Evolutionary conservation across 139 green algal species (phyloP).

Genomic region (Chlorella sp.): DNA sequence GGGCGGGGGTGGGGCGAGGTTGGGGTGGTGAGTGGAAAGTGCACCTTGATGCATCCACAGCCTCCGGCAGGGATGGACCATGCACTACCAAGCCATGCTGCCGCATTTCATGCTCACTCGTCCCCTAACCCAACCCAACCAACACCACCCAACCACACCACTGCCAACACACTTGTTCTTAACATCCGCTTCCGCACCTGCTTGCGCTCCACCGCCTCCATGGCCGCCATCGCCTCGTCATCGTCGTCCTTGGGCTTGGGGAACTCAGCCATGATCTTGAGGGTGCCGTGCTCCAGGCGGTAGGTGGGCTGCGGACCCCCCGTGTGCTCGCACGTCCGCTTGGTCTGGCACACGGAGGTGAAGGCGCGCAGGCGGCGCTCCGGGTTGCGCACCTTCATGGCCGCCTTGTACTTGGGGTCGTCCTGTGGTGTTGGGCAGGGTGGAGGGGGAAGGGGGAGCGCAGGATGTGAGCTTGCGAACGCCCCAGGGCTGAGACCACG

Average conservation of each 20-base stretch:
- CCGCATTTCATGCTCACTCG: too few species aligned
- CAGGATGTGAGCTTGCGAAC: neutral
- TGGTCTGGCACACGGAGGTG: slow-evolving; percentile 63
- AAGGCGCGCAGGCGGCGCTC: slow-evolving; percentile 79
- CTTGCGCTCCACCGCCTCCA: slow-evolving; percentile 72
- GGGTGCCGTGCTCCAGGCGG: slow-evolving; percentile 74
- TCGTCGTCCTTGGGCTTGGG: slow-evolving; percentile 78
- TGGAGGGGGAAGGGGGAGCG: neutral
- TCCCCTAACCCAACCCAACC: slow-evolving; percentile 37
- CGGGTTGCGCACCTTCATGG: slow-evolving; percentile 71
- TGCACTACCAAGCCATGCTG: too few species aligned
- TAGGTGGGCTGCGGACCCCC: slow-evolving; percentile 91
- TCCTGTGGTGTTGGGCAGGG: slow-evolving; percentile 60
- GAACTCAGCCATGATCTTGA: slow-evolving; percentile 95
- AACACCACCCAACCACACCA: too few species aligned
- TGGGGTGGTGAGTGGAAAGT: too few species aligned
- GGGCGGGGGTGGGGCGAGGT: too few species aligned
- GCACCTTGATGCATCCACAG: too few species aligned
- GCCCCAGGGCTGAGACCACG: too few species aligned
- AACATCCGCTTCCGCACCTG: too few species aligned
- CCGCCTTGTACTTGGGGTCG: slow-evolving; percentile 78
- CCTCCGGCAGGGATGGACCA: too few species aligned
- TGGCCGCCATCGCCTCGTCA: slow-evolving; percentile 60
- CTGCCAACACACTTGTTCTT: too few species aligned
- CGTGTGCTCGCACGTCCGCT: slow-evolving; percentile 61